Conservation (phyloP, 2,329 filamentous ascomycete species). For the Calonectria ilicicola region DNA sequence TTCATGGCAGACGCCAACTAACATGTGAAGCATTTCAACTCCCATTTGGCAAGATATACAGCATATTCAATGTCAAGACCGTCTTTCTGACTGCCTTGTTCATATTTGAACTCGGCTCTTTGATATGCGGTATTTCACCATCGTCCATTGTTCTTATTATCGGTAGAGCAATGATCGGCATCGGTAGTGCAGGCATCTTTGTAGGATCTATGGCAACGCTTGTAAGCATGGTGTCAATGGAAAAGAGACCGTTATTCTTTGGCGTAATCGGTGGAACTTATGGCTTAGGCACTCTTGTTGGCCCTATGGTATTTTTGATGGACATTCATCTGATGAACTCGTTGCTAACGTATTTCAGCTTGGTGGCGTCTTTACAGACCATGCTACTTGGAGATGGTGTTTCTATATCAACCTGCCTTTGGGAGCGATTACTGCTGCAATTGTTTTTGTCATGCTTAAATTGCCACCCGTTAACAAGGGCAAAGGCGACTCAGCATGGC, state of each 20-base stretch:
- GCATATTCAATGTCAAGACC: constrained; percentile 62
- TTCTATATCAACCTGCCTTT: constrained; percentile 39
- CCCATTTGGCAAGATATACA: constrained; percentile 57
- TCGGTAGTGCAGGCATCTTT: constrained; percentile 60
- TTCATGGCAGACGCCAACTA: not conserved
- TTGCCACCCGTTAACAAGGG: constrained; percentile 43
- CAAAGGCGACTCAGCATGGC: not conserved
- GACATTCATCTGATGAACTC: no score
- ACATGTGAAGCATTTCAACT: constrained; percentile 38
- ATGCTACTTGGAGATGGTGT: constrained; percentile 36
- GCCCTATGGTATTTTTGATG: constrained; percentile 34
- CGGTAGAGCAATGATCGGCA: constrained; percentile 60
- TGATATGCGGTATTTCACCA: constrained; percentile 61
- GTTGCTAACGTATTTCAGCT: constrained; percentile 20
- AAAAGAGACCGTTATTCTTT: constrained; percentile 45
- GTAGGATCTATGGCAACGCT: constrained; percentile 61
- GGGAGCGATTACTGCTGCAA: constrained; percentile 44
- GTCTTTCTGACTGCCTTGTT: constrained; percentile 59
- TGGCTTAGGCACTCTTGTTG: constrained; percentile 46
- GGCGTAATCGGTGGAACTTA: constrained; percentile 48
- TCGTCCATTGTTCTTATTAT: constrained; percentile 59
- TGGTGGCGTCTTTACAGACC: constrained; percentile 49
- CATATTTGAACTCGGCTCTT: constrained; percentile 64
- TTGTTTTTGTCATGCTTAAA: constrained; percentile 48
- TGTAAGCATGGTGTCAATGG: constrained; percentile 50